A percentile compares a stretch with the other conserved stretches of the same genome.
These are phyloP conservation scores for Atractiella rhizophila DNA, from an alignment of 768 basidiomycete genomes.

Conservation along the genomic window DNA sequence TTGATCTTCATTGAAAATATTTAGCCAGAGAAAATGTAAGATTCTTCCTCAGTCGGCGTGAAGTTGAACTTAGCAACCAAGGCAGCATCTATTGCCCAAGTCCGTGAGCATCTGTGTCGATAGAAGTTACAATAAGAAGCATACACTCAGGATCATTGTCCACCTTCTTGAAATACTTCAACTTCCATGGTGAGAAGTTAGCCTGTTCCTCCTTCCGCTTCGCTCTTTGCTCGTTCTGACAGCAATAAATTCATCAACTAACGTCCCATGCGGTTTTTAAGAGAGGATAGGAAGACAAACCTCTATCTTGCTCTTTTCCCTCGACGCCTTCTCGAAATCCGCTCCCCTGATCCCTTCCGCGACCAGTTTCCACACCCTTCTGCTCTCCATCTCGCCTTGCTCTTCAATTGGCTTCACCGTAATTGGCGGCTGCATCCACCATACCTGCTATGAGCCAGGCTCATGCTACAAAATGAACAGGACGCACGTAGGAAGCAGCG, in stretches of 20 bases:
- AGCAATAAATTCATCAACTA: not conserved
- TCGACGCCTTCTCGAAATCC: constrained; percentile 71
- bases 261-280: not conserved
- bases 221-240: constrained; percentile 74
- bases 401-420: constrained; percentile 32
- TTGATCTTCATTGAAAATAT: too few relatives aligned
- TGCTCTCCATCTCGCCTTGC: constrained; percentile 57
- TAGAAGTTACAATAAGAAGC: too few relatives aligned
- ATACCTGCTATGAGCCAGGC: too few relatives aligned
- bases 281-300: constrained; percentile 22
- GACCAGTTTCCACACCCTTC: constrained; percentile 59
- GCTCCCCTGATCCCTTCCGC: constrained; percentile 73
- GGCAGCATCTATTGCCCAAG: too few relatives aligned
- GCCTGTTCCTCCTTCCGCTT: constrained; percentile 54
- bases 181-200: constrained; percentile 37
- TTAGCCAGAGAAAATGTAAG: too few relatives aligned
- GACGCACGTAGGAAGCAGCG: too few relatives aligned
- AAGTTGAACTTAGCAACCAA: too few relatives aligned
- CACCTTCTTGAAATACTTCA: constrained; percentile 50
- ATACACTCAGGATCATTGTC: constrained; percentile 52
- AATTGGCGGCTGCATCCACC: too few relatives aligned
- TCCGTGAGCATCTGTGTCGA: too few relatives aligned
- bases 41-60: too few relatives aligned
- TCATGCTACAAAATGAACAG: too few relatives aligned
- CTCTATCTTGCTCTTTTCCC: constrained; percentile 77